phyloP scores from a whole-genome alignment of 495 filamentous ascomycete species.

The Apiosordaria backusii region DNA sequence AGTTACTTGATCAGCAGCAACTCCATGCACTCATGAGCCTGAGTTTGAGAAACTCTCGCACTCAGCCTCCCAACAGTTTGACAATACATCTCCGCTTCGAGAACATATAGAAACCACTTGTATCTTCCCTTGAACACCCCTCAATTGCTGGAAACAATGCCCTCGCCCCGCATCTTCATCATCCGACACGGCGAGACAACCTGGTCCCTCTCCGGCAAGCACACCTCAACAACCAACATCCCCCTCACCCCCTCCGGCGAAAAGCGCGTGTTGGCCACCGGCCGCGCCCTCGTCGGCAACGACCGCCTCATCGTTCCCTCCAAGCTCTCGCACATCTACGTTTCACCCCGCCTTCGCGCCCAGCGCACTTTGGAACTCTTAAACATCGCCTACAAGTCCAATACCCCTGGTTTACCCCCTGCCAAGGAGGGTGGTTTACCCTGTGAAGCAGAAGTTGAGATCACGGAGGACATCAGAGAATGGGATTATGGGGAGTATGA shows the following conservation, averaged over 20 bases:
- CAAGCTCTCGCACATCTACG: constrained; percentile 78
- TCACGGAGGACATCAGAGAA: constrained; percentile 78
- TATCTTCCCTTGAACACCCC: not conserved
- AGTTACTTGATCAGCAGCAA: not conserved
- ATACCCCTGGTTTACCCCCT: constrained; percentile 40
- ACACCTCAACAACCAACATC: constrained; percentile 85
- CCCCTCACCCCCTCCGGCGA: constrained; percentile 84
- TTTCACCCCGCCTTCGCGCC: constrained; percentile 83
- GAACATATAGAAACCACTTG: too few species aligned
- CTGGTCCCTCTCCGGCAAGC: constrained; percentile 91
- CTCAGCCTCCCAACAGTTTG: not conserved
- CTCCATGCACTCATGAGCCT: not conserved
- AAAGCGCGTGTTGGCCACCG: constrained; percentile 75
- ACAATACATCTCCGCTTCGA: not conserved
- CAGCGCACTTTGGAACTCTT: constrained; percentile 86
- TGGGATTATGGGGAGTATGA: constrained; percentile 97
- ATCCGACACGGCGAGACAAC: constrained; percentile 92
- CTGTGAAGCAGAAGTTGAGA: constrained; percentile 52
- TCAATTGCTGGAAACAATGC: constrained; percentile 26
- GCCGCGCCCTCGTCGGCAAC: constrained; percentile 75
- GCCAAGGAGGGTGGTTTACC: constrained; percentile 23
- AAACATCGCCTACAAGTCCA: constrained; percentile 47
- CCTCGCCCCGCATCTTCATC: constrained; percentile 82
- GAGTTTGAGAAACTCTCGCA: not conserved
- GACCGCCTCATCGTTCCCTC: constrained; percentile 82